These are phyloP conservation scores for Chaetoceros tenuissimus DNA, from an alignment of 108 stramenopile genomes.

Conservation along the genomic window DNA sequence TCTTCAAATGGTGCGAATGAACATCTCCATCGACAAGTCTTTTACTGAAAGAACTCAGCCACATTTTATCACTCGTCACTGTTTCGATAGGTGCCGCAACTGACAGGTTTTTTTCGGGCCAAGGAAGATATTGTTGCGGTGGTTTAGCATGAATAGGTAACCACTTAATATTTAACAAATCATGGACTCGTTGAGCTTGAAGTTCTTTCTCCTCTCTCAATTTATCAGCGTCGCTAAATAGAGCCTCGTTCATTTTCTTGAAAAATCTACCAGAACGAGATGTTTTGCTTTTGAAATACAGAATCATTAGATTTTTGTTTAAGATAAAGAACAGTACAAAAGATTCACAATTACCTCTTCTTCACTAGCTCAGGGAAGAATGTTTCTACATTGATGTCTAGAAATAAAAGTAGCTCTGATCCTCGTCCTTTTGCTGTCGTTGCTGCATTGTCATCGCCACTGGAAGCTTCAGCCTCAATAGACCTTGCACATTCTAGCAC, in stretches of 20 bases:
- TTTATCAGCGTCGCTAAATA: conserved; percentile 4
- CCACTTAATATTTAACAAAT: conserved; percentile 7
- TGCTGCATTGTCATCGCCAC: not conserved
- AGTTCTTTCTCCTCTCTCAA: conserved; percentile 7
- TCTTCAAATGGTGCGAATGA: conserved; percentile 10
- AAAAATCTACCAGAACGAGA: conserved; percentile 4
- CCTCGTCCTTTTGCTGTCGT: conserved; percentile 2
- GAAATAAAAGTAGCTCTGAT: conserved; percentile 9
- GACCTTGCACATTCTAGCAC: conserved; percentile 13
- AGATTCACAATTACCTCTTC: not conserved
- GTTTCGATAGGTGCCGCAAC: conserved; percentile 2
- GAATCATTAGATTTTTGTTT: not conserved
- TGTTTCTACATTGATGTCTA: conserved; percentile 12
- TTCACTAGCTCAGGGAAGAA: conserved; percentile 14
- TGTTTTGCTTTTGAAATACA: conserved; percentile 3
- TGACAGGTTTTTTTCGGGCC: conserved; percentile 1
- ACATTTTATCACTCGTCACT: conserved; percentile 5
- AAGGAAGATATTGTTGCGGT: conserved; percentile 11
- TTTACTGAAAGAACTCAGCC: conserved; percentile 7
- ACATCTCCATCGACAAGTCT: conserved; percentile 10
- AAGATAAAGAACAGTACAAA: not conserved
- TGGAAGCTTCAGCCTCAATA: conserved; percentile 5
- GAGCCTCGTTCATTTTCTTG: not conserved
- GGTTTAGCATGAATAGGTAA: conserved; percentile 11
- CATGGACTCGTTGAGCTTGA: not conserved